Evolutionary conservation across 371 early-diverging fungal species (phyloP).

Genomic region (Dinochytrium kinnereticum): DNA sequence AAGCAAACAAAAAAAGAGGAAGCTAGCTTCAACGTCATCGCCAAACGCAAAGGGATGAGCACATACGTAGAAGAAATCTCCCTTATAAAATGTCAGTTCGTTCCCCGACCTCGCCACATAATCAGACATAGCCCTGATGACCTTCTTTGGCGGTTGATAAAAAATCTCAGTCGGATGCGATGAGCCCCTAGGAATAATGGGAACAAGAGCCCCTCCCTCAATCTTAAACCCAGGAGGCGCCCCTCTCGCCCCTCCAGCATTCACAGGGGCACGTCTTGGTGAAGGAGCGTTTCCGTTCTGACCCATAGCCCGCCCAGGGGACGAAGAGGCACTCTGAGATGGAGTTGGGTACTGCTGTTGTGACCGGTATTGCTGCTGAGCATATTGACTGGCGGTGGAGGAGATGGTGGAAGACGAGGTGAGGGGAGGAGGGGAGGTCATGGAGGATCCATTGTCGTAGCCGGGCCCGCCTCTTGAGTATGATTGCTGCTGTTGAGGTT

Average conservation of each 20-base stretch:
- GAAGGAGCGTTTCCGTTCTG: background rate
- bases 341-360: too few species aligned
- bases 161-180: constrained; percentile 37
- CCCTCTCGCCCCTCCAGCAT: background rate
- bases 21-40: background rate
- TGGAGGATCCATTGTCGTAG: background rate
- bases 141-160: constrained; percentile 74
- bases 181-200: constrained; percentile 26
- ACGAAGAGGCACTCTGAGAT: background rate
- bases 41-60: background rate
- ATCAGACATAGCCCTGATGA: constrained; percentile 77
- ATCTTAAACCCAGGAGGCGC: constrained; percentile 12
- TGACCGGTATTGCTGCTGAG: background rate
- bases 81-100: constrained; percentile 80
- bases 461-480: background rate
- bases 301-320: background rate
- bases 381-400: background rate
- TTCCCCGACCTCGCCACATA: constrained; percentile 67
- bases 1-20: constrained; percentile 3
- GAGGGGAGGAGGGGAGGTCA: constrained; percentile 11
- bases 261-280: background rate
- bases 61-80: constrained; percentile 90
- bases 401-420: background rate
- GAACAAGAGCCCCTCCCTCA: constrained; percentile 1
- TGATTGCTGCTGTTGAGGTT: background rate